Percentiles rank a stretch among this genome's conserved stretches.
These are phyloP conservation scores for Aspergillus ochraceoroseus DNA, from an alignment of 2,329 filamentous ascomycete genomes.

Conservation along the genomic window DNA sequence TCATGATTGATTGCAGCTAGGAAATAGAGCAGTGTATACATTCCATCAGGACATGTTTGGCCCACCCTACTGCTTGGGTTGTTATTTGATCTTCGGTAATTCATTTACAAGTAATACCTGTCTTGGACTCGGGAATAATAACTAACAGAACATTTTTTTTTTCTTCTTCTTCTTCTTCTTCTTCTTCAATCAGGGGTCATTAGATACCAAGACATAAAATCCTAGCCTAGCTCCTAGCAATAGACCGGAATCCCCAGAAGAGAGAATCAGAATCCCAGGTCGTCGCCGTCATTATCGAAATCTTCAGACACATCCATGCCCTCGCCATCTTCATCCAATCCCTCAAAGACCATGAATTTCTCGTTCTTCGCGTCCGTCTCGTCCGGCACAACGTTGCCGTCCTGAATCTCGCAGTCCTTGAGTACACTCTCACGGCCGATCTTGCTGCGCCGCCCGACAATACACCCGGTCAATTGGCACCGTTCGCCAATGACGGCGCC, in stretches of 20 bases:
- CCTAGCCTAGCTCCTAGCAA: too few species aligned
- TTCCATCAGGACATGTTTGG: too few species aligned
- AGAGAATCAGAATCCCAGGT: slow-evolving; percentile 8
- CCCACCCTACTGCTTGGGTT: too few species aligned
- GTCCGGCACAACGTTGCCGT: slow-evolving; percentile 75
- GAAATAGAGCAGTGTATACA: too few species aligned
- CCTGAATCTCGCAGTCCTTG: slow-evolving; percentile 87
- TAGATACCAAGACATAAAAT: neutral
- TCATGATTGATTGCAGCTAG: too few species aligned
- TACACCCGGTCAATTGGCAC: slow-evolving; percentile 79
- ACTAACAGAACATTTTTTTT: neutral
- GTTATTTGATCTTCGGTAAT: too few species aligned
- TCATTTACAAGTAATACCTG: too few species aligned
- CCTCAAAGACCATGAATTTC: slow-evolving; percentile 55
- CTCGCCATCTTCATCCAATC: slow-evolving; percentile 39
- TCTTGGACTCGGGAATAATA: neutral
- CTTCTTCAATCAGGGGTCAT: neutral
- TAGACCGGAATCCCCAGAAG: neutral
- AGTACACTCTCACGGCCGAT: slow-evolving; percentile 78
- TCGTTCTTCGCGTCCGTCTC: slow-evolving; percentile 62
- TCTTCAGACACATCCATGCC: slow-evolving; percentile 33
- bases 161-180: neutral
- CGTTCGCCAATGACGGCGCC: slow-evolving; percentile 78
- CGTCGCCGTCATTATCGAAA: slow-evolving; percentile 22
- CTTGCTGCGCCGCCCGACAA: slow-evolving; percentile 73